phyloP scores from a whole-genome alignment of 169 alveolate genomes.

The Neospora caninum region DNA sequence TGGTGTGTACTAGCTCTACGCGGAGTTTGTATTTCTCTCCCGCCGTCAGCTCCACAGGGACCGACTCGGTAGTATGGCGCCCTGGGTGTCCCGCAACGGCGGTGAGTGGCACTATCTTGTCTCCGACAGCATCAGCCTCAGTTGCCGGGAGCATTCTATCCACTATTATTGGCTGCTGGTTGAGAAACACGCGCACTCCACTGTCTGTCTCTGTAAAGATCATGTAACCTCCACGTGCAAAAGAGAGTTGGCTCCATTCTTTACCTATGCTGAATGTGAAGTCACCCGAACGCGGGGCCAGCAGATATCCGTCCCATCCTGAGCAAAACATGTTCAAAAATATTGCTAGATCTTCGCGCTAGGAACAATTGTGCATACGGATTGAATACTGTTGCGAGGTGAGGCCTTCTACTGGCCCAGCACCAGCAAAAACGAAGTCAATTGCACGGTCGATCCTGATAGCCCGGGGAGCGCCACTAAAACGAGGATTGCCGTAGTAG shows the following conservation, averaged over 20 bases:
- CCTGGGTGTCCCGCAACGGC: conserved; percentile 72
- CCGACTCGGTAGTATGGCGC: conserved; percentile 76
- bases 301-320: conserved; percentile 79
- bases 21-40: conserved; percentile 84
- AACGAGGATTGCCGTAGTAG: conserved; percentile 75
- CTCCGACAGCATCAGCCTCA: conserved; percentile 70
- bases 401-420: conserved; percentile 84
- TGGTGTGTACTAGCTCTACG: conserved; percentile 85
- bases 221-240: background rate
- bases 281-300: conserved; percentile 80
- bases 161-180: conserved; percentile 72
- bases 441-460: conserved; percentile 82
- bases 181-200: conserved; percentile 76
- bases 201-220: conserved; percentile 68
- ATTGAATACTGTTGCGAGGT: conserved; percentile 85
- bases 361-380: conserved; percentile 49
- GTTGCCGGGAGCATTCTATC: conserved; percentile 76
- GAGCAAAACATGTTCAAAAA: conserved; percentile 40
- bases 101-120: conserved; percentile 67
- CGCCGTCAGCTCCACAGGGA: conserved; percentile 82
- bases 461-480: conserved; percentile 79
- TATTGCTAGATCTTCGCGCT: background rate
- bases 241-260: background rate
- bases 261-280: conserved; percentile 73
- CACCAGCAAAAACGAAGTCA: conserved; percentile 81